Evolutionary conservation across 2,329 filamentous ascomycete species (phyloP).

Genomic region (Chrysosporium keratinophilum): DNA sequence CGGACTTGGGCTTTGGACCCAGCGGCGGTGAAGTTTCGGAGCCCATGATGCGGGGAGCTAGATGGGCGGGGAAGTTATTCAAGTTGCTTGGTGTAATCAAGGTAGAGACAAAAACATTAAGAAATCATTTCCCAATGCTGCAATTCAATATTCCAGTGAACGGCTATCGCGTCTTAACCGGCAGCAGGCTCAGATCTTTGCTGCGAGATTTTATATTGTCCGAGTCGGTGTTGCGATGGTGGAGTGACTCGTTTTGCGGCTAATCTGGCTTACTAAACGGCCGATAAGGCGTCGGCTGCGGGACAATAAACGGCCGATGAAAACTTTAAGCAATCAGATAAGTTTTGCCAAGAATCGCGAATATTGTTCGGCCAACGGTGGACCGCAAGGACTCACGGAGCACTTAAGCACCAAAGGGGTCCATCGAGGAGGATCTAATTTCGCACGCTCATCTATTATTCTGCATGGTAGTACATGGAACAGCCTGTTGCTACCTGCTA

Average conservation of each 20-base stretch:
- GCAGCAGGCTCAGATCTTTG: background rate
- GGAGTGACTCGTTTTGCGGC: background rate
- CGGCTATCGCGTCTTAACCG: background rate
- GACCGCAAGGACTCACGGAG: too few relatives aligned
- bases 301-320: background rate
- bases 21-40: slow-evolving; percentile 32
- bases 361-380: too few relatives aligned
- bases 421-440: too few relatives aligned
- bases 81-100: background rate
- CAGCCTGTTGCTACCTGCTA: too few relatives aligned
- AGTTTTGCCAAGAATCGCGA: background rate
- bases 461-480: too few relatives aligned
- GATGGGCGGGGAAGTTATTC: background rate
- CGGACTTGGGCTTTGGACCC: slow-evolving; percentile 41
- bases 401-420: too few relatives aligned
- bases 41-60: slow-evolving; percentile 32
- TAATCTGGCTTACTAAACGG: background rate
- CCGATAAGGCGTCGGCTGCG: background rate
- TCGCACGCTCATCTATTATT: too few relatives aligned
- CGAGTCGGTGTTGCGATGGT: background rate
- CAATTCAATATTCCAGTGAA: background rate
- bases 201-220: background rate
- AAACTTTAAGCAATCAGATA: background rate
- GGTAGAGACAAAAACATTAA: background rate
- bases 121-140: slow-evolving; percentile 1